These are phyloP conservation scores for Pisolithus orientalis DNA, from an alignment of 768 basidiomycete genomes.

Conservation along the genomic window DNA sequence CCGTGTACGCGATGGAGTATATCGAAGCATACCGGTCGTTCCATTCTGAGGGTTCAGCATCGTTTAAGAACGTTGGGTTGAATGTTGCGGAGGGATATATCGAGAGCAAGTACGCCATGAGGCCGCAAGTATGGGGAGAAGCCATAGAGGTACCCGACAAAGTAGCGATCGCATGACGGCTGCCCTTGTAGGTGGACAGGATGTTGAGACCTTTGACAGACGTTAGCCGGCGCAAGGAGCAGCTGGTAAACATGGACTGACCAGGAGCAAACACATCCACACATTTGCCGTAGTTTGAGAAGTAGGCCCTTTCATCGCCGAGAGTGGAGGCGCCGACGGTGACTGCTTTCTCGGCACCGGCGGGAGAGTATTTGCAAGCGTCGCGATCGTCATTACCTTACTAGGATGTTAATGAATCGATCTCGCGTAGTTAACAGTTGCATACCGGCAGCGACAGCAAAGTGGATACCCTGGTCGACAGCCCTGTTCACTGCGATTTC, in stretches of 20 bases:
- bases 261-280: conserved; percentile 93
- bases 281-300: conserved; percentile 88
- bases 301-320: conserved; percentile 76
- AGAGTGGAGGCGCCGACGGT: conserved; percentile 92
- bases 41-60: conserved; percentile 32
- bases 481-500: conserved; percentile 84
- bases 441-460: conserved; percentile 92
- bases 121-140: conserved; percentile 85
- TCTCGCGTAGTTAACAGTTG: conserved; percentile 6
- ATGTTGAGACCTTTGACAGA: conserved; percentile 64
- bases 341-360: conserved; percentile 79
- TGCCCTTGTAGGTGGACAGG: conserved; percentile 77
- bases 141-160: conserved; percentile 95
- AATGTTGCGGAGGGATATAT: conserved; percentile 70
- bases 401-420: neutral
- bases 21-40: conserved; percentile 33
- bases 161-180: conserved; percentile 53
- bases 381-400: conserved; percentile 78
- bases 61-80: conserved; percentile 40
- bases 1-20: conserved; percentile 49
- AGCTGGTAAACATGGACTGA: conserved; percentile 13
- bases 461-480: conserved; percentile 81
- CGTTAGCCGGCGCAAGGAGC: neutral
- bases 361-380: conserved; percentile 92
- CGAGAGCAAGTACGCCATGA: conserved; percentile 88